Percentiles rank a stretch among this genome's conserved stretches.
Evolutionary conservation across 352 stramenopile species (phyloP).

Genomic region (Globisporangium perplexum): DNA sequence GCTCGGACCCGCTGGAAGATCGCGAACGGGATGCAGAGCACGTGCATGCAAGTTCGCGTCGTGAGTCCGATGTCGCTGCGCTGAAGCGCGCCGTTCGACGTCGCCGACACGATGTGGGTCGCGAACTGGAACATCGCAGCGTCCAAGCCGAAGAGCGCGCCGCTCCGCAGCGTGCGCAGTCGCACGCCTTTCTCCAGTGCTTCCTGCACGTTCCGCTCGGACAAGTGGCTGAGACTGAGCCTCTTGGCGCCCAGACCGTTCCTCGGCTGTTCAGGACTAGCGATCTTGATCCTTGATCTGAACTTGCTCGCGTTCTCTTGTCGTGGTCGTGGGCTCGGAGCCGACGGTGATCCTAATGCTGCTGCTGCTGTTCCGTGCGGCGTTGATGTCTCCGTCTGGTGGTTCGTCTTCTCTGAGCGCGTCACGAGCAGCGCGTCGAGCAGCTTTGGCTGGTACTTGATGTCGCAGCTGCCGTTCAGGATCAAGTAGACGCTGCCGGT

Average conservation of each 20-base stretch:
- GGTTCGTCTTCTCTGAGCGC: conserved; percentile 11
- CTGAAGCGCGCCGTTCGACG: conserved; percentile 30
- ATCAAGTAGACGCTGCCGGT: conserved; percentile 25
- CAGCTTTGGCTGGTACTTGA: conserved; percentile 24
- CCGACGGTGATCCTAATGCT: conserved; percentile 3
- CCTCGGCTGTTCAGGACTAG: no score
- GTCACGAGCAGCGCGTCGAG: conserved; percentile 16
- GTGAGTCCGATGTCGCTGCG: conserved; percentile 45
- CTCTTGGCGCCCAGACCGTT: no score
- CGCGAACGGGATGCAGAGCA: conserved; percentile 29
- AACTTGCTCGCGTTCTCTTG: no score
- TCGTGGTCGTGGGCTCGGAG: background rate
- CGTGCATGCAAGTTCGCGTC: conserved; percentile 23
- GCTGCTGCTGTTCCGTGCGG: no score
- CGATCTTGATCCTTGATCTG: no score
- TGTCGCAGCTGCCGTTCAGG: conserved; percentile 22
- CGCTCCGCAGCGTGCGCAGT: conserved; percentile 24
- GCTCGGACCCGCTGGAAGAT: conserved; percentile 26
- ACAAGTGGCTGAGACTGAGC: conserved; percentile 7
- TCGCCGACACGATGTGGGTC: conserved; percentile 23
- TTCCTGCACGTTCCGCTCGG: background rate
- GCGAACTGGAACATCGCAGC: conserved; percentile 36
- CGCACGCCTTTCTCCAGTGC: conserved; percentile 8
- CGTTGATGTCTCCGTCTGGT: no score
- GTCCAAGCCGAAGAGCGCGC: conserved; percentile 47